These are phyloP conservation scores for Penicillium oxalicum DNA, from an alignment of 2,329 filamentous ascomycete species.

Conservation along the genomic window DNA sequence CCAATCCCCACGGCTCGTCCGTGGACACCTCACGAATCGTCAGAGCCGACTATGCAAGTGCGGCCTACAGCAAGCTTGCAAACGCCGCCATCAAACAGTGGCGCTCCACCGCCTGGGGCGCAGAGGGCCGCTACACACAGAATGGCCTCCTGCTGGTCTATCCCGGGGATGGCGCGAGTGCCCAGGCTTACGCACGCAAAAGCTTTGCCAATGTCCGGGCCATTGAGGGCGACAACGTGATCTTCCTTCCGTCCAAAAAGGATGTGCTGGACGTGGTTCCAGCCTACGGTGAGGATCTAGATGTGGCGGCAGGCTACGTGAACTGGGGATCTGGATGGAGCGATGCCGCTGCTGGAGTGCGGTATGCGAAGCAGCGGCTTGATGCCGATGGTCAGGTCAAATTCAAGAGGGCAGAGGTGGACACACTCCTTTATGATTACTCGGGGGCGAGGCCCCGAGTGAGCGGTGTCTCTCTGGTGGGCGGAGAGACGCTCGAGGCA, in stretches of 20 bases:
- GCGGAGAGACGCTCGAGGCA: slow-evolving; percentile 51
- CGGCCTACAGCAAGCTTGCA: slow-evolving; percentile 69
- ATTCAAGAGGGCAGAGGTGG: slow-evolving; percentile 33
- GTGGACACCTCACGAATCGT: slow-evolving; percentile 59
- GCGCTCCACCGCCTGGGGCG: slow-evolving; percentile 45
- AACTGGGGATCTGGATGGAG: slow-evolving; percentile 45
- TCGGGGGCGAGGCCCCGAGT: slow-evolving; percentile 33
- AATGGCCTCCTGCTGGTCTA: slow-evolving; percentile 41
- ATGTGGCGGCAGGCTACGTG: slow-evolving; percentile 40
- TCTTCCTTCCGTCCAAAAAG: slow-evolving; percentile 28
- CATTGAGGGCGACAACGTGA: slow-evolving; percentile 30
- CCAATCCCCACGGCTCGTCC: slow-evolving; percentile 53
- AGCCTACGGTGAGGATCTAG: slow-evolving; percentile 29
- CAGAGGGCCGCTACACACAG: slow-evolving; percentile 40
- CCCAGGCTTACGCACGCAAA: slow-evolving; percentile 33
- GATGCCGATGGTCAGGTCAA: slow-evolving; percentile 32
- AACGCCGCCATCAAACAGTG: slow-evolving; percentile 65
- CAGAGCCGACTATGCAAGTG: slow-evolving; percentile 73
- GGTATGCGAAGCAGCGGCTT: slow-evolving; percentile 34
- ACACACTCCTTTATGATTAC: slow-evolving; percentile 28
- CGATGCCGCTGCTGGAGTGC: slow-evolving; percentile 38
- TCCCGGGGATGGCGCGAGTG: slow-evolving; percentile 24
- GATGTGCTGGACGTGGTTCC: slow-evolving; percentile 33
- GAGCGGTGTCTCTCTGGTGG: slow-evolving; percentile 48
- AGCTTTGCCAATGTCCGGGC: slow-evolving; percentile 38